Evolutionary conservation across 1,139 yeast species (phyloP).

Genomic region (Arxiozyma bovina): DNA sequence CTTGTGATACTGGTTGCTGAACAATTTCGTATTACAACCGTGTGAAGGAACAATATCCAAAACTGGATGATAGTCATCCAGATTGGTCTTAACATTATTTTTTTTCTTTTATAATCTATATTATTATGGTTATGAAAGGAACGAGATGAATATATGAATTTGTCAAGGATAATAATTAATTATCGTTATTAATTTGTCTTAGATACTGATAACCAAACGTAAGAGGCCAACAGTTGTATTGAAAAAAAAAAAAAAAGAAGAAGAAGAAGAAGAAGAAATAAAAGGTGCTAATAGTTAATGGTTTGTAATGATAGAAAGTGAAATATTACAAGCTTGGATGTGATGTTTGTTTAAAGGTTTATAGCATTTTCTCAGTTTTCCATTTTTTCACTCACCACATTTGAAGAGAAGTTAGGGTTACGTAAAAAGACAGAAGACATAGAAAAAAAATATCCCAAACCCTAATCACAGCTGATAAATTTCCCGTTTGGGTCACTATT

Average conservation of each 20-base stretch:
- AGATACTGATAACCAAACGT: too few species aligned
- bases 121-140: too few species aligned
- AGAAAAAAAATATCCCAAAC: neutral
- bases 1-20: neutral
- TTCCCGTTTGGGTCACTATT: neutral
- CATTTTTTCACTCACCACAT: too few species aligned
- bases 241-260: too few species aligned
- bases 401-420: neutral
- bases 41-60: neutral
- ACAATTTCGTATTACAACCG: neutral
- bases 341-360: too few species aligned
- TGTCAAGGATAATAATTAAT: neutral
- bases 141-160: too few species aligned
- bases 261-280: too few species aligned
- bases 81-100: neutral
- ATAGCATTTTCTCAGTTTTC: neutral
- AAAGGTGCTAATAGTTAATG: too few species aligned
- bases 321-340: too few species aligned
- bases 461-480: neutral
- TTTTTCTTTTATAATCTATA: neutral
- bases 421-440: too few species aligned
- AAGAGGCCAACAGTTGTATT: too few species aligned
- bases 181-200: neutral
- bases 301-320: too few species aligned
- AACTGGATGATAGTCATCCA: neutral